These are phyloP conservation scores for Wickerhamomyces sp. DNA, from an alignment of 1,139 yeast genomes.

Conservation along the genomic window DNA sequence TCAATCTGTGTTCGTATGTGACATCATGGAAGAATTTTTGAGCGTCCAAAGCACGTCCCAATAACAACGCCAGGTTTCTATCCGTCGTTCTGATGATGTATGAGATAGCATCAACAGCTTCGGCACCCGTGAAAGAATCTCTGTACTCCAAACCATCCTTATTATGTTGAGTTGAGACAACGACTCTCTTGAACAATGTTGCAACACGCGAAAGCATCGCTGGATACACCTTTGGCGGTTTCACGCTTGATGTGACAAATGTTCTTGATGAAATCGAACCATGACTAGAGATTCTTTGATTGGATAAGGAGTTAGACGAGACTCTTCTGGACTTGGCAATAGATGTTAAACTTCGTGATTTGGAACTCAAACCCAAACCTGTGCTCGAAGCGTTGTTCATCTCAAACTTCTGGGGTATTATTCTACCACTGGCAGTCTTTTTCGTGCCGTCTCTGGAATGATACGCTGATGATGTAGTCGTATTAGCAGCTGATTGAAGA, in stretches of 20 bases:
- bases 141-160: slow-evolving; percentile 95
- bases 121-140: slow-evolving; percentile 91
- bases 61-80: slow-evolving; percentile 77
- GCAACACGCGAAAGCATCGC: slow-evolving; percentile 88
- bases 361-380: slow-evolving; percentile 29
- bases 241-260: slow-evolving; percentile 21
- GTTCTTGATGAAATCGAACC: slow-evolving; percentile 21
- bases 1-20: slow-evolving; percentile 84
- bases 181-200: slow-evolving; percentile 63
- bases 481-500: slow-evolving; percentile 18
- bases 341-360: slow-evolving; percentile 31
- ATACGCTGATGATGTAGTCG: slow-evolving; percentile 11
- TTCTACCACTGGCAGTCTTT: slow-evolving; percentile 35
- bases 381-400: slow-evolving; percentile 19
- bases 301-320: slow-evolving; percentile 26
- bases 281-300: slow-evolving; percentile 20
- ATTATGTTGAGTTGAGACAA: slow-evolving; percentile 70
- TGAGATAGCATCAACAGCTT: slow-evolving; percentile 87
- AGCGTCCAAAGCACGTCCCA: slow-evolving; percentile 92
- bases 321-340: slow-evolving; percentile 27
- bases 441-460: slow-evolving; percentile 22
- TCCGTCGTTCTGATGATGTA: slow-evolving; percentile 85
- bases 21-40: slow-evolving; percentile 95
- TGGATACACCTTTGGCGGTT: slow-evolving; percentile 74
- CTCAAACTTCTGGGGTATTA: slow-evolving; percentile 38